Evolutionary conservation across 768 basidiomycete species (phyloP).

Genomic region (Cubamyces sp.): DNA sequence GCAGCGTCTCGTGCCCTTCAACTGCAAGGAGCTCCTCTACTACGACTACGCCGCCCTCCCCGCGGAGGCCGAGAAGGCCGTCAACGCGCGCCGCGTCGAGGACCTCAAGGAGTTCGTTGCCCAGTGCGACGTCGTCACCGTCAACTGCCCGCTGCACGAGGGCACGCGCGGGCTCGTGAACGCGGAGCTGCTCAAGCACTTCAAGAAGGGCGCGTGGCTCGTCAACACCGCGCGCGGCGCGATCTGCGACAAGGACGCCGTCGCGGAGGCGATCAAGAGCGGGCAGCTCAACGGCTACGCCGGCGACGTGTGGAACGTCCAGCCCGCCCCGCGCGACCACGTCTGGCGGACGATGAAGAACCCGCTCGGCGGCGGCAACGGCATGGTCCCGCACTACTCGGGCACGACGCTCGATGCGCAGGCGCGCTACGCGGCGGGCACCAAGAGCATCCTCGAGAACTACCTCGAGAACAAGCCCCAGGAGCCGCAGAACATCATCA

Average conservation of each 20-base stretch:
- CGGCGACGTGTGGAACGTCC: constrained; percentile 83
- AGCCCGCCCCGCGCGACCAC: constrained; percentile 87
- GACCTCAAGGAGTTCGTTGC: constrained; percentile 69
- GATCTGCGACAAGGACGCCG: constrained; percentile 83
- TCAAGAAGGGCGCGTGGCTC: constrained; percentile 93
- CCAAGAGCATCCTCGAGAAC: constrained; percentile 71
- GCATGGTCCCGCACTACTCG: constrained; percentile 87
- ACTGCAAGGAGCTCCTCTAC: constrained; percentile 89
- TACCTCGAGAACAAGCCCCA: constrained; percentile 68
- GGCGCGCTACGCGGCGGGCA: constrained; percentile 78
- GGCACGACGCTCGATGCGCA: constrained; percentile 92
- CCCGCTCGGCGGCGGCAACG: constrained; percentile 82
- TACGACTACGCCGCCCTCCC: constrained; percentile 83
- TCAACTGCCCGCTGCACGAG: constrained; percentile 90
- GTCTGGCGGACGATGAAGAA: constrained; percentile 85
- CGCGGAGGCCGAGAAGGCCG: constrained; percentile 64
- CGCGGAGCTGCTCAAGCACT: constrained; percentile 78
- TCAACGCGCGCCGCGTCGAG: constrained; percentile 75
- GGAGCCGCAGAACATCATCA: constrained; percentile 80
- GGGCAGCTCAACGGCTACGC: constrained; percentile 68
- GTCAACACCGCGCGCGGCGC: constrained; percentile 95
- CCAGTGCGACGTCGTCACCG: constrained; percentile 77
- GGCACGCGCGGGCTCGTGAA: constrained; percentile 81
- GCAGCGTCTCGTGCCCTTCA: constrained; percentile 78
- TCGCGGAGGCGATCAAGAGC: constrained; percentile 73